Evolutionary conservation across 495 filamentous ascomycete species (phyloP).

Genomic region (Aspergillus egyptiacus): DNA sequence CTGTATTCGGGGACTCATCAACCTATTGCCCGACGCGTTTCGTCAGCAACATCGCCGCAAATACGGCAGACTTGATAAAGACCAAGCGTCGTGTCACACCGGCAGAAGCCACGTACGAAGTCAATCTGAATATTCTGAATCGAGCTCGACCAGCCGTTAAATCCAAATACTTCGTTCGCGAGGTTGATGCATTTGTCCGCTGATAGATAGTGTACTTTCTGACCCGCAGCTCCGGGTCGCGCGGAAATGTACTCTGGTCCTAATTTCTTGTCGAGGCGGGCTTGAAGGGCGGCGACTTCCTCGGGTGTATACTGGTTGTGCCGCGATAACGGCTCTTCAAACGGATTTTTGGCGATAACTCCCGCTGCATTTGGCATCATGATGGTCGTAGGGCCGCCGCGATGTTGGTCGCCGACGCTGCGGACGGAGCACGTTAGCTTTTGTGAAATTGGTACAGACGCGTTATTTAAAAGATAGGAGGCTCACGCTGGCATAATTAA

Average conservation of each 20-base stretch:
- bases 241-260: conserved; percentile 93
- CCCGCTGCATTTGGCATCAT: conserved; percentile 34
- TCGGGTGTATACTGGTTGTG: conserved; percentile 78
- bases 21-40: conserved; percentile 36
- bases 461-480: neutral
- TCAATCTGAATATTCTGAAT: conserved; percentile 88
- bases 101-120: conserved; percentile 53
- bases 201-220: conserved; percentile 83
- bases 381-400: conserved; percentile 30
- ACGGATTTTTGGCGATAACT: conserved; percentile 58
- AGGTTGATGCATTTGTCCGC: conserved; percentile 93
- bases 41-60: conserved; percentile 23
- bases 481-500: conserved; percentile 45
- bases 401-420: conserved; percentile 80
- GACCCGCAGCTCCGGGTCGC: conserved; percentile 69
- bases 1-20: conserved; percentile 53
- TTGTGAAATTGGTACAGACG: neutral
- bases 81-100: neutral
- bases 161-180: conserved; percentile 96
- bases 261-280: conserved; percentile 83
- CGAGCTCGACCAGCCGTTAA: conserved; percentile 94
- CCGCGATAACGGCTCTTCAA: conserved; percentile 60
- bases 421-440: conserved; percentile 23
- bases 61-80: neutral
- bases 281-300: conserved; percentile 84